These are phyloP conservation scores for Cyclaneusma minus DNA, from an alignment of 2,329 filamentous ascomycete species.

Conservation along the genomic window DNA sequence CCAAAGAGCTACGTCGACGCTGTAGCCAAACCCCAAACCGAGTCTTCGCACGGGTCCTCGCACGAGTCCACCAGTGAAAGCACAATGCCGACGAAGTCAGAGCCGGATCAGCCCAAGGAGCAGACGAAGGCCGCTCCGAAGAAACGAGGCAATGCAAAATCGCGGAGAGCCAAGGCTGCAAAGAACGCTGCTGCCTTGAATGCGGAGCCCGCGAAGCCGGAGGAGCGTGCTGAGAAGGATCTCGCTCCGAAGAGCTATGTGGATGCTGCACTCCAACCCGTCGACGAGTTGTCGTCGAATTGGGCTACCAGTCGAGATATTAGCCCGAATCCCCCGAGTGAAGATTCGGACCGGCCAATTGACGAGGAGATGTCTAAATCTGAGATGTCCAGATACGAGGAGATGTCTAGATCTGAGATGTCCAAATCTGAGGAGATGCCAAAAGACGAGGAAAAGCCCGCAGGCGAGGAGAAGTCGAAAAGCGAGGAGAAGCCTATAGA, in stretches of 20 bases:
- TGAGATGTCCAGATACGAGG: not conserved
- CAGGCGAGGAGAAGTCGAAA: not conserved
- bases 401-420: not conserved
- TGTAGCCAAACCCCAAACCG: too few relatives aligned
- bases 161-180: too few relatives aligned
- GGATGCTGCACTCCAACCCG: slow-evolving; percentile 17
- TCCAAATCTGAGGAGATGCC: not conserved
- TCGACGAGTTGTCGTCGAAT: slow-evolving; percentile 3
- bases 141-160: too few relatives aligned
- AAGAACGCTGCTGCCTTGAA: too few relatives aligned
- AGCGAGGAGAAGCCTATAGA: not conserved
- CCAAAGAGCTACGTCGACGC: slow-evolving; percentile 25
- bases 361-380: not conserved
- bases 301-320: not conserved
- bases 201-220: slow-evolving; percentile 17
- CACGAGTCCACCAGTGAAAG: too few relatives aligned
- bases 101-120: too few relatives aligned
- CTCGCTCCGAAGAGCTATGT: slow-evolving; percentile 24
- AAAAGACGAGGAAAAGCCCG: not conserved
- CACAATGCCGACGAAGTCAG: too few relatives aligned
- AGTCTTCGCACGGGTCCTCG: too few relatives aligned
- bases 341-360: not conserved
- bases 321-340: not conserved
- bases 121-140: too few relatives aligned
- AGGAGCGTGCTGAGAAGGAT: slow-evolving; percentile 17